Conservation (phyloP, 805 yeast genomes). For the Candida nitratophila region DNA sequence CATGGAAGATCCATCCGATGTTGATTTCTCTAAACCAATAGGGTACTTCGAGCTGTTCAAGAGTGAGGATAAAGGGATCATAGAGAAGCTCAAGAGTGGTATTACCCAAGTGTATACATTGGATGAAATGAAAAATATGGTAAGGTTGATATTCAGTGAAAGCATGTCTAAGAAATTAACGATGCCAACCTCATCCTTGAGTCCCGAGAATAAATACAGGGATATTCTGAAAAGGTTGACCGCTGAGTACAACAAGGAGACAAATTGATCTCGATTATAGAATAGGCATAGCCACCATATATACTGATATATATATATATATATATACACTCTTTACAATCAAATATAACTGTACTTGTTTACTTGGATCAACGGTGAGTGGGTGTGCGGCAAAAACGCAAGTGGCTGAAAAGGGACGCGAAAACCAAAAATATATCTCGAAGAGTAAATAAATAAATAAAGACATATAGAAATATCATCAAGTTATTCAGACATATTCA, state of each 20-base stretch:
- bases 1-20: slow-evolving; percentile 41
- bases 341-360: no score
- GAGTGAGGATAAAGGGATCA: slow-evolving; percentile 37
- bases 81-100: slow-evolving; percentile 27
- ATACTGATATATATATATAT: no score
- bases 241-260: not conserved
- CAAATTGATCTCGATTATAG: no score
- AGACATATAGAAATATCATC: no score
- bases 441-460: no score
- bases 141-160: slow-evolving; percentile 45
- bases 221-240: slow-evolving; percentile 4
- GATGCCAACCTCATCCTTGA: slow-evolving; percentile 15
- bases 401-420: no score
- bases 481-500: no score
- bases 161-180: slow-evolving; percentile 15
- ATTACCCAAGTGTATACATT: slow-evolving; percentile 20
- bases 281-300: no score
- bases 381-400: no score
- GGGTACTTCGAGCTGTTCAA: slow-evolving; percentile 52
- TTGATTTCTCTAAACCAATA: slow-evolving; percentile 47
- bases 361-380: no score
- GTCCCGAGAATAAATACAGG: slow-evolving; percentile 17
- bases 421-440: no score
- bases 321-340: no score
- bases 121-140: slow-evolving; percentile 43